Evolutionary conservation across 768 basidiomycete species (phyloP).

Genomic region (Suillus luteus): DNA sequence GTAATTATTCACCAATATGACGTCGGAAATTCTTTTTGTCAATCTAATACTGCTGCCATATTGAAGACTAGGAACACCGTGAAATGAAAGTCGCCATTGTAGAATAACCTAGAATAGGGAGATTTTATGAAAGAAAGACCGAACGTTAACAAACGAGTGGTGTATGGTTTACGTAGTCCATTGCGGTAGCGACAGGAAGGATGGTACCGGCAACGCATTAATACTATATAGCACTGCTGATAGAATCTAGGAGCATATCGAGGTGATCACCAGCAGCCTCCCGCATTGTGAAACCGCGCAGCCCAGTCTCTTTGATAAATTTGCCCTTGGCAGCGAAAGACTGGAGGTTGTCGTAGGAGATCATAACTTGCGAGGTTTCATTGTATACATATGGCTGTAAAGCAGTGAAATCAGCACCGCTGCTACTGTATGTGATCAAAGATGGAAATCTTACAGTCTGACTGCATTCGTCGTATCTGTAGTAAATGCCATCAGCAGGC

Average conservation of each 20-base stretch:
- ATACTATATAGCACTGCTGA: conserved; percentile 24
- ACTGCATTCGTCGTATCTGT: conserved; percentile 64
- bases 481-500: conserved; percentile 47
- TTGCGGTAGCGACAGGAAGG: background rate
- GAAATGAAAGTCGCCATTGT: no score
- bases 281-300: conserved; percentile 68
- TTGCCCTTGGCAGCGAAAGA: conserved; percentile 53
- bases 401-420: conserved; percentile 37
- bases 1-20: no score
- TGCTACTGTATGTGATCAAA: conserved; percentile 43
- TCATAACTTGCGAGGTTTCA: conserved; percentile 46
- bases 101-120: background rate
- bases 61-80: no score
- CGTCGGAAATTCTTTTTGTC: no score
- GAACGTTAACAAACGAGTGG: background rate
- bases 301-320: conserved; percentile 49
- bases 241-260: conserved; percentile 60
- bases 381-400: conserved; percentile 64
- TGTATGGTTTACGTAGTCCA: background rate
- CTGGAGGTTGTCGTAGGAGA: conserved; percentile 59
- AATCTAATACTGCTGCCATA: no score
- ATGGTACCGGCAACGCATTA: background rate
- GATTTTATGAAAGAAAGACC: background rate
- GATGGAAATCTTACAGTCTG: conserved; percentile 53
- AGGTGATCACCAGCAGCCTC: conserved; percentile 63